phyloP scores from a whole-genome alignment of 176 grass and related monocot species.

The Avena sativa region DNA sequence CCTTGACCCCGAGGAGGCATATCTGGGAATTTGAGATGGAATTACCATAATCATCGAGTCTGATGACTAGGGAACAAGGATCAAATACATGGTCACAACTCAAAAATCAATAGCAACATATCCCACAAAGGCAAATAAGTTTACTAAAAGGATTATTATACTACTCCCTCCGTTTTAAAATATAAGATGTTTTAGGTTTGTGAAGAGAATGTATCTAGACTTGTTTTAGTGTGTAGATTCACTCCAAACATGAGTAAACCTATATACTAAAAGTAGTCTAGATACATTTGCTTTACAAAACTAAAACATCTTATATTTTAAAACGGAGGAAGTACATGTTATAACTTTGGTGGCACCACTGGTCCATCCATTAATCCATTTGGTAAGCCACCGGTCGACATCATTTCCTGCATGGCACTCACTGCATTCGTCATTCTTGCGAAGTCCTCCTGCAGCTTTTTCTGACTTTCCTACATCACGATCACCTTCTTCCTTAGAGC shows the following conservation, averaged over 20 bases:
- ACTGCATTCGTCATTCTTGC: slow-evolving; percentile 34
- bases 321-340: slow-evolving; percentile 1
- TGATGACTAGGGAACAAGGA: background rate
- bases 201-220: too few species aligned
- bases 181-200: too few species aligned
- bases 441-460: slow-evolving; percentile 52
- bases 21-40: background rate
- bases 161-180: too few species aligned
- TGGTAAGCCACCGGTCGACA: slow-evolving; percentile 5
- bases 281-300: too few species aligned
- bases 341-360: slow-evolving; percentile 17
- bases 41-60: slow-evolving; percentile 16
- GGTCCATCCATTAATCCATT: background rate
- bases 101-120: background rate
- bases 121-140: background rate
- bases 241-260: too few species aligned
- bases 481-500: slow-evolving; percentile 55
- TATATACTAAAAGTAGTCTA: too few species aligned
- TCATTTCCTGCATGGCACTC: slow-evolving; percentile 32
- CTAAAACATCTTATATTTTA: too few species aligned
- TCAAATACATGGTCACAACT: background rate
- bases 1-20: background rate
- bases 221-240: too few species aligned
- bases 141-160: slow-evolving; percentile 11
- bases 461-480: slow-evolving; percentile 56